These are phyloP conservation scores for Gaertneriomyces sp. DNA, from an alignment of 192 early-diverging fungal genomes.

Conservation along the genomic window DNA sequence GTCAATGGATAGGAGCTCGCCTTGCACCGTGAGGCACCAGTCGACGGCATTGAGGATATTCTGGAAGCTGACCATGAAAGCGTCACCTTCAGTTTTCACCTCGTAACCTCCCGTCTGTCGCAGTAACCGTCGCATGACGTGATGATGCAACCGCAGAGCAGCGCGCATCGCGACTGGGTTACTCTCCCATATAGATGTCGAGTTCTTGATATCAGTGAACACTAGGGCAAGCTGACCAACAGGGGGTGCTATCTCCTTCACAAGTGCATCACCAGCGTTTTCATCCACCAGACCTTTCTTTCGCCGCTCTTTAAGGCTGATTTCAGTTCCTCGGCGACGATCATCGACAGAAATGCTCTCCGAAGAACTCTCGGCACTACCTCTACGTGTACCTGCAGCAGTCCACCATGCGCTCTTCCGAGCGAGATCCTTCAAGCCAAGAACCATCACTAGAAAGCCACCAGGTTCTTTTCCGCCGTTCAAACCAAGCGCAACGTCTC, in stretches of 20 bases:
- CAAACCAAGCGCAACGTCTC: conserved; percentile 83
- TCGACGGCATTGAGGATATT: conserved; percentile 73
- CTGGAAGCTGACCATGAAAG: conserved; percentile 90
- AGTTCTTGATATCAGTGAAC: conserved; percentile 94
- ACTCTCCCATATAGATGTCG: conserved; percentile 88
- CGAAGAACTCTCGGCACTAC: conserved; percentile 27
- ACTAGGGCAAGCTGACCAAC: conserved; percentile 78
- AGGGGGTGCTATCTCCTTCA: conserved; percentile 75
- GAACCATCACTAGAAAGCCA: conserved; percentile 81
- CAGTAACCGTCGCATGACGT: conserved; percentile 75
- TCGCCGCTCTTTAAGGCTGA: not conserved
- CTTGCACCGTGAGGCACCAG: conserved; percentile 85
- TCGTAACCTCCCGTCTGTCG: conserved; percentile 85
- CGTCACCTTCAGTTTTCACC: conserved; percentile 94
- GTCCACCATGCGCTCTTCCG: conserved; percentile 31
- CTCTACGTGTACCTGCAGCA: conserved; percentile 26
- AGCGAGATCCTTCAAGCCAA: conserved; percentile 73
- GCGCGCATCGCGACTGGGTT: conserved; percentile 76
- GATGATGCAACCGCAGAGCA: conserved; percentile 83
- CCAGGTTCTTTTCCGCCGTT: conserved; percentile 47
- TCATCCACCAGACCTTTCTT: conserved; percentile 5
- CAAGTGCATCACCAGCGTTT: not conserved
- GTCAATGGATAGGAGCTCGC: conserved; percentile 72
- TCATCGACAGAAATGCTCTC: conserved; percentile 26
- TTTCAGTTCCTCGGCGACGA: not conserved